phyloP scores from a whole-genome alignment of 495 filamentous ascomycete species.

The Aspergillus affinis region DNA sequence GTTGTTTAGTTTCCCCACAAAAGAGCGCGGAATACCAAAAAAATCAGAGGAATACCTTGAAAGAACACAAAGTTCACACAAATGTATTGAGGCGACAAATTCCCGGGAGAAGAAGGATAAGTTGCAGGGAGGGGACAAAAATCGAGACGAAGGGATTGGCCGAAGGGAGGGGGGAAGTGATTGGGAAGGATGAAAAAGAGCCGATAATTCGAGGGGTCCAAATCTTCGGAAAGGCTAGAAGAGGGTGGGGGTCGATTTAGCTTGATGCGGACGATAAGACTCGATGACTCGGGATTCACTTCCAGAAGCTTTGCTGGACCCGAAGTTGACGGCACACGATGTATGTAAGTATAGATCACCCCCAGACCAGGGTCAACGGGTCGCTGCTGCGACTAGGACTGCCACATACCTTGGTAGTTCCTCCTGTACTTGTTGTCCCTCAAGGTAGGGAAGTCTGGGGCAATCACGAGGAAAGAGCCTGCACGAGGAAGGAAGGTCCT shows the following conservation, averaged over 20 bases:
- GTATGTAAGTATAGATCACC: too few species aligned
- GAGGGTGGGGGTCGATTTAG: slow-evolving; percentile 9
- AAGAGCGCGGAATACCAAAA: not conserved
- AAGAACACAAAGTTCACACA: slow-evolving; percentile 6
- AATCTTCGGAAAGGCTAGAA: slow-evolving; percentile 9
- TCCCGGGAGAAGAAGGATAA: not conserved
- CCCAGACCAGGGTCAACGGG: too few species aligned
- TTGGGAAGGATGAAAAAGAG: slow-evolving; percentile 11
- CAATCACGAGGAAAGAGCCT: too few species aligned
- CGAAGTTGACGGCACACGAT: not conserved
- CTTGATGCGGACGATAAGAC: slow-evolving; percentile 14
- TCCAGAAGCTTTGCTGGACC: not conserved
- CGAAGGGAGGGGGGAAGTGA: not conserved
- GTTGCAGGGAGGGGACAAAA: slow-evolving; percentile 2
- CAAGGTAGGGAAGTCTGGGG: too few species aligned
- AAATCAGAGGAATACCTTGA: not conserved
- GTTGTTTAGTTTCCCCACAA: not conserved
- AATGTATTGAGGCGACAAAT: not conserved
- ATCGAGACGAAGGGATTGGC: slow-evolving; percentile 4
- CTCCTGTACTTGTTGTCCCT: too few species aligned
- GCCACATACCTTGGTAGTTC: too few species aligned
- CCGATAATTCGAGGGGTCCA: slow-evolving; percentile 5
- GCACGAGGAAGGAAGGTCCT: too few species aligned
- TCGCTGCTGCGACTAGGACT: too few species aligned
- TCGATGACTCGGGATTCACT: not conserved